Conservation (phyloP, 768 basidiomycete genomes). For the Boletus tomentosulus region DNA sequence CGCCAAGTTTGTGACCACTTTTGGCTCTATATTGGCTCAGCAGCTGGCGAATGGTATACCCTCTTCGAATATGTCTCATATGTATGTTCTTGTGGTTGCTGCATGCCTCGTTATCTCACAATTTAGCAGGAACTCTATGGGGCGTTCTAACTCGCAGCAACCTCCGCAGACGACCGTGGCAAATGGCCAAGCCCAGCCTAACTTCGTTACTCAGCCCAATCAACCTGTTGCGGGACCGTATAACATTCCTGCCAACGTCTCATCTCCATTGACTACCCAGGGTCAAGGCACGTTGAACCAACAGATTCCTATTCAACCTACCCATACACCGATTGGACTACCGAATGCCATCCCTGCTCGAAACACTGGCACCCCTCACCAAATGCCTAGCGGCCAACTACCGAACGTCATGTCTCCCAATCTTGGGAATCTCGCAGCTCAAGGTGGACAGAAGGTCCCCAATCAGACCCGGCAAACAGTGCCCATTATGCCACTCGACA, state of each 20-base stretch:
- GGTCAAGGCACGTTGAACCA: slow-evolving; percentile 16
- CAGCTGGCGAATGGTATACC: slow-evolving; percentile 24
- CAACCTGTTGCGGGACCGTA: slow-evolving; percentile 14
- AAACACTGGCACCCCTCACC: slow-evolving; percentile 37
- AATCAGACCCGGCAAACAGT: slow-evolving; percentile 15
- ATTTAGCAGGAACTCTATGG: slow-evolving; percentile 17
- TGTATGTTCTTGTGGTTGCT: slow-evolving; percentile 28
- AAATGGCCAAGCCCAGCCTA: slow-evolving; percentile 18
- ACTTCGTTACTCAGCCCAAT: slow-evolving; percentile 16
- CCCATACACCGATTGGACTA: slow-evolving; percentile 30
- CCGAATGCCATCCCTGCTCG: slow-evolving; percentile 35
- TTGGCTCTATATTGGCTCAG: slow-evolving; percentile 22
- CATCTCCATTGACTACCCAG: slow-evolving; percentile 22
- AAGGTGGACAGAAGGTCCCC: slow-evolving; percentile 20
- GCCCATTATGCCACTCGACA: slow-evolving; percentile 41
- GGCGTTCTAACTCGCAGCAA: slow-evolving; percentile 16
- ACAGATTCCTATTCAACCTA: slow-evolving; percentile 31
- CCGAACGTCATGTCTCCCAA: slow-evolving; percentile 33
- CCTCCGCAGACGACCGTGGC: slow-evolving; percentile 13
- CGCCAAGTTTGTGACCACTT: slow-evolving; percentile 32
- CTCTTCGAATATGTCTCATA: slow-evolving; percentile 24
- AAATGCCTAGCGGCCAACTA: slow-evolving; percentile 27
- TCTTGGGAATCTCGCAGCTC: slow-evolving; percentile 22
- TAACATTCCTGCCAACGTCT: slow-evolving; percentile 15
- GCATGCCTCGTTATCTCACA: background rate